phyloP scores from a whole-genome alignment of 257 asterid genomes.

The Nicotiana sylvestris region DNA sequence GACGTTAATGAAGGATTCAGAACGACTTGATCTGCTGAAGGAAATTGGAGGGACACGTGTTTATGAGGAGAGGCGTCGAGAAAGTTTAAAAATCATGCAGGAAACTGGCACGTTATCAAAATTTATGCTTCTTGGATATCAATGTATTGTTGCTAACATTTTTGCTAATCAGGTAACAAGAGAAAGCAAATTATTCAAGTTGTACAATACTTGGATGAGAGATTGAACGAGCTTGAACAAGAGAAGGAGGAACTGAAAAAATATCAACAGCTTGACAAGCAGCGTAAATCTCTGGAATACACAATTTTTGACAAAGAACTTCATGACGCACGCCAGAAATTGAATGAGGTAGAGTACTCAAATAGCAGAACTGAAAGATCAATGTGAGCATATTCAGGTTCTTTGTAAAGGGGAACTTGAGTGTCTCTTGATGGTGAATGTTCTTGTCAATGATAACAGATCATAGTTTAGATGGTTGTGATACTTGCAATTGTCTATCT shows the following conservation, averaged over 20 bases:
- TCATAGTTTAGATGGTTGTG: not conserved
- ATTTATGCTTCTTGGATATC: conserved; percentile 17
- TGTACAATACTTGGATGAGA: conserved; percentile 94
- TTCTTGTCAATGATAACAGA: conserved; percentile 1
- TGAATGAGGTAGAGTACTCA: conserved; percentile 46
- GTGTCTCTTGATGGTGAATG: not conserved
- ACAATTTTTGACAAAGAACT: conserved; percentile 93
- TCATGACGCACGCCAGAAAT: conserved; percentile 81
- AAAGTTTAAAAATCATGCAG: conserved; percentile 97
- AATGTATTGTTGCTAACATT: conserved; percentile 22
- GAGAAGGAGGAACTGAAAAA: conserved; percentile 93
- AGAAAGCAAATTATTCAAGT: conserved; percentile 95
- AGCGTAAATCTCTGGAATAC: conserved; percentile 89
- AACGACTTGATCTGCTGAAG: conserved; percentile 93
- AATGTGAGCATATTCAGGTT: not conserved
- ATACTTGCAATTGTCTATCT: not conserved
- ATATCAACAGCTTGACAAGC: conserved; percentile 91
- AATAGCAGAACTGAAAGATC: not conserved
- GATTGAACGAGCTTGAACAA: conserved; percentile 95
- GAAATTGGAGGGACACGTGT: conserved; percentile 99
- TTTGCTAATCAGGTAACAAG: conserved; percentile 64
- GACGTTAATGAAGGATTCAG: conserved; percentile 93
- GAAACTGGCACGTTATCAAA: conserved; percentile 67
- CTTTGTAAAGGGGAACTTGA: conserved; percentile 2
- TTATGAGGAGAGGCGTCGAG: conserved; percentile 97